Base-by-base conservation (phyloP, 768 basidiomycete species). In the Mycena albidolilacea region DNA sequence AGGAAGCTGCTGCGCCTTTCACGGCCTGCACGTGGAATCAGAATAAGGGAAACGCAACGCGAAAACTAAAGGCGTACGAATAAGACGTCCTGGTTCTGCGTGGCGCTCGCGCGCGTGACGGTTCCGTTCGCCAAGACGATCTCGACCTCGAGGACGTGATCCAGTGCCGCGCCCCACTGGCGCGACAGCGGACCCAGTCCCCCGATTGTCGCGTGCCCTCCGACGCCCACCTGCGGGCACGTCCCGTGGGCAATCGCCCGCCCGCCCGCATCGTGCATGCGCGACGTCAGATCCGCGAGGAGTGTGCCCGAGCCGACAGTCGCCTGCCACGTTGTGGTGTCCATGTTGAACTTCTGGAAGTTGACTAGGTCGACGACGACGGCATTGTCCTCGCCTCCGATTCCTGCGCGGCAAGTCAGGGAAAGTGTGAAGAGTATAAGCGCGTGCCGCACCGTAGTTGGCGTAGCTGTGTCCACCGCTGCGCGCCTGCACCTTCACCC, bases 211-310 rank as follows among this genome's bases (percentile, higher is more conserved):
- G 78, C 78, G 43, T 80, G 78, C 19, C 75, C 73, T 21, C 79
- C 79, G 73, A 78, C 75, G 0, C 81, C 79, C 7, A 82, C 81
- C n/a, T 76, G 76, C 0, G 81, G 79, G 57, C 83, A 83, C 10
- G 77, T 78, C 1, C 82, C 82, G 52, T 81, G 81, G 4, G 79
- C 71, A 3, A 83, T 68, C 0, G 80, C 81, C 21, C 80, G 77
- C 37, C 76, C 44, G 62, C 77, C 69, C 1, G 70, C 52, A 52
- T 77, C 46, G 39, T 66, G 63, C 74, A 82, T 38, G 10, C 69
- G 57, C 7, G 66, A 44, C 15, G 78, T 78, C 7, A 81, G 64
- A 39, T 79, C 80, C 9, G 57, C 71, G 9, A 81, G 75, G n/a
- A 76, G 64, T 48, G 76, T 79, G 9, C 79, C 79, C 3, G 75